Evolutionary conservation across 768 basidiomycete species (phyloP).

Genomic region (Lyophyllum shimeji): DNA sequence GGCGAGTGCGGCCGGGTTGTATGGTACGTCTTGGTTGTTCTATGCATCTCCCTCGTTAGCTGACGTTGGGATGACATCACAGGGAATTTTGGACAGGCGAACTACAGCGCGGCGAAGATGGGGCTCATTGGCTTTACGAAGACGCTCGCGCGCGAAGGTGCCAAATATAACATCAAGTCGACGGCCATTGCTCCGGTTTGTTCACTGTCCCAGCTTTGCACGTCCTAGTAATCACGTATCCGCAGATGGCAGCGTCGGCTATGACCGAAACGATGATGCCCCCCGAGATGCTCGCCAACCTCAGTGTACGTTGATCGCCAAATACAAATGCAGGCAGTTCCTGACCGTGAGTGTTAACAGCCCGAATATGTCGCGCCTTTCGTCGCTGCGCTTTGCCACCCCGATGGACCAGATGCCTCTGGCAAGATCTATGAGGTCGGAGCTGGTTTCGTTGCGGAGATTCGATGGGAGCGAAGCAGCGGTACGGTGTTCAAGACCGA

Average conservation of each 20-base stretch:
- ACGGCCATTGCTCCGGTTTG: constrained; percentile 88
- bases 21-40: constrained; percentile 53
- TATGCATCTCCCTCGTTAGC: not conserved
- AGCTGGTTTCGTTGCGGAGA: constrained; percentile 87
- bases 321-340: constrained; percentile 3
- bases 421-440: constrained; percentile 92
- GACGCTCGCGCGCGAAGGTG: constrained; percentile 90
- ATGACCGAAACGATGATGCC: constrained; percentile 98
- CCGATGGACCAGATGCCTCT: constrained; percentile 74
- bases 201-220: not conserved
- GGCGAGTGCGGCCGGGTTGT: constrained; percentile 91
- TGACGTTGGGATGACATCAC: not conserved
- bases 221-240: not conserved
- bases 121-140: constrained; percentile 90
- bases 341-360: constrained; percentile 30
- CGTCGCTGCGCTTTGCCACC: constrained; percentile 84
- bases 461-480: constrained; percentile 90
- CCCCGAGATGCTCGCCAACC: constrained; percentile 86
- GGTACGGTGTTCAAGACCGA: constrained; percentile 91
- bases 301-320: constrained; percentile 52
- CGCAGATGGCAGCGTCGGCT: constrained; percentile 86
- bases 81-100: constrained; percentile 97
- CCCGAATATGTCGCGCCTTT: constrained; percentile 94
- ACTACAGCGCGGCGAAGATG: constrained; percentile 99
- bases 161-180: constrained; percentile 85